phyloP scores from a whole-genome alignment of 306 rosid species.

The Prunus armeniaca region DNA sequence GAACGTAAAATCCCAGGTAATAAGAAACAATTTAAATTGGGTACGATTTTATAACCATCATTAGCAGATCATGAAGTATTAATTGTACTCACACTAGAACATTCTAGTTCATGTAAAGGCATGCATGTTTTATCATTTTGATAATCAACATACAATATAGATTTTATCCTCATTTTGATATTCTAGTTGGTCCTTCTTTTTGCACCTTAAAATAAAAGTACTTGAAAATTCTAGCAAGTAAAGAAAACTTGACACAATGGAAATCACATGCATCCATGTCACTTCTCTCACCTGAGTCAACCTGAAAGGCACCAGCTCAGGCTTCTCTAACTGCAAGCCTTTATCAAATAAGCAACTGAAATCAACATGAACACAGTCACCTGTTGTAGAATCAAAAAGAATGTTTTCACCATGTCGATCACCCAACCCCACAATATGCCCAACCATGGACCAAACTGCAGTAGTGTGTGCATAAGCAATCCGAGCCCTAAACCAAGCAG shows the following conservation, averaged over 20 bases:
- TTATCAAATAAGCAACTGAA: constrained; percentile 97
- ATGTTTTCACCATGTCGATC: constrained; percentile 96
- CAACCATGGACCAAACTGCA: constrained; percentile 99
- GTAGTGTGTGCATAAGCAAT: constrained; percentile 95
- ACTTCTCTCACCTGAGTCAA: constrained; percentile 77
- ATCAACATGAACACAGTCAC: constrained; percentile 98
- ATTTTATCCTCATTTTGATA: background rate
- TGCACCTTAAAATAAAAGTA: background rate
- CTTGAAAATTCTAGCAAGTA: background rate
- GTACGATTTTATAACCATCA: background rate
- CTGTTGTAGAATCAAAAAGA: constrained; percentile 91
- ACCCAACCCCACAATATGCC: constrained; percentile 97
- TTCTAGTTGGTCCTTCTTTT: background rate
- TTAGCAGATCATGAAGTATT: background rate
- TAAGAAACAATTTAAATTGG: constrained; percentile 14
- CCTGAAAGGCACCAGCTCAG: constrained; percentile 96
- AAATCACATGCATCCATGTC: background rate
- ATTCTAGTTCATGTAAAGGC: background rate
- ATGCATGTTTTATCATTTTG: constrained; percentile 7
- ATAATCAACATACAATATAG: background rate
- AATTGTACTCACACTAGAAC: background rate
- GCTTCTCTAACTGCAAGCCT: constrained; percentile 96
- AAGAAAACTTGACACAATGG: background rate
- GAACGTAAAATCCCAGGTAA: constrained; percentile 21
- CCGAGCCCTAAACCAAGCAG: constrained; percentile 97